Conservation (phyloP, 139 green algal genomes). For the Chlorella vulgaris region DNA sequence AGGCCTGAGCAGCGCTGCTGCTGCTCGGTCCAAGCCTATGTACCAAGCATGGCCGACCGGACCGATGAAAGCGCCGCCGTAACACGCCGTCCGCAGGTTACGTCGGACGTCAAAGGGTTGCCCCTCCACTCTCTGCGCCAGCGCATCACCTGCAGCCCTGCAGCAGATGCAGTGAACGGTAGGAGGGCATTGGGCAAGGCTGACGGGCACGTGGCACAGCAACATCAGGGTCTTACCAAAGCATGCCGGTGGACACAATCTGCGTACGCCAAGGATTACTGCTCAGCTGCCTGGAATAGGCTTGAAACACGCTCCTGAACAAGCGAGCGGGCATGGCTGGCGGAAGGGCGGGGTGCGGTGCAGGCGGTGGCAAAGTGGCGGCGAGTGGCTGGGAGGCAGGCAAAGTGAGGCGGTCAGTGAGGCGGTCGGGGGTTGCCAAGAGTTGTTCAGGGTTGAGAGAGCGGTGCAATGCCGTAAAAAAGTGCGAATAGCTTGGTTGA, state of each 20-base stretch:
- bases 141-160: constrained; percentile 37
- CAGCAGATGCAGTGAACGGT: too few species aligned
- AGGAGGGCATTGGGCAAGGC: too few species aligned
- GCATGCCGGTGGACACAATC: constrained; percentile 21
- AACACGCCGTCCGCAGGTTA: constrained; percentile 12
- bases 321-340: background rate
- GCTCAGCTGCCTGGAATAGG: constrained; percentile 5
- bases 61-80: constrained; percentile 33
- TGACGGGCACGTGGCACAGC: too few species aligned
- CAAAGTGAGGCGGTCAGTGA: too few species aligned
- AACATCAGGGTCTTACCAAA: constrained; percentile 32
- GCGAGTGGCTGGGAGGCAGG: too few species aligned
- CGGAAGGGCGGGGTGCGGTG: too few species aligned
- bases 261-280: constrained; percentile 27
- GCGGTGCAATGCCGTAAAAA: too few species aligned
- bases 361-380: too few species aligned
- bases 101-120: constrained; percentile 8
- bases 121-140: constrained; percentile 39
- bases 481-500: too few species aligned
- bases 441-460: too few species aligned
- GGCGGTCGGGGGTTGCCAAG: too few species aligned
- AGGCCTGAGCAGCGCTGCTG: background rate
- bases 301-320: background rate
- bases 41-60: constrained; percentile 46
- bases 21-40: constrained; percentile 23